Evolutionary conservation across 1,139 yeast genomes (phyloP).

Genomic region (Blastobotrys illinoisensis): DNA sequence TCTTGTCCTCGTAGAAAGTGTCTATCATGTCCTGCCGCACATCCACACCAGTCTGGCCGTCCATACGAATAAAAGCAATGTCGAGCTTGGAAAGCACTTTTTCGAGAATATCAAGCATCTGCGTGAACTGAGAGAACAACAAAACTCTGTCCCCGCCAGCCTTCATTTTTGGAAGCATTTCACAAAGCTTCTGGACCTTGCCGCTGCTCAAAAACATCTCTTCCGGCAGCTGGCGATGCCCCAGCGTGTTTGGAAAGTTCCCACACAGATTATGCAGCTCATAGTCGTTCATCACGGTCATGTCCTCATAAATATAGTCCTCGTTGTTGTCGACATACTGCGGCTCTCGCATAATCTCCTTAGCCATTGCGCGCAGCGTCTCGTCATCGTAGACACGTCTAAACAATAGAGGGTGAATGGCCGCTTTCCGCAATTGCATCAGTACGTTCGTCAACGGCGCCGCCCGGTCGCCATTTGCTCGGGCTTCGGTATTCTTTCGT

Average conservation of each 20-base stretch:
- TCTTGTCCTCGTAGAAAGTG: constrained; percentile 73
- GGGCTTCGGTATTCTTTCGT: constrained; percentile 44
- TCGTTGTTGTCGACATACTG: constrained; percentile 71
- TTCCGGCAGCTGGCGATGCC: constrained; percentile 45
- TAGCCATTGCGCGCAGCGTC: constrained; percentile 60
- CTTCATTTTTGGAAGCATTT: constrained; percentile 56
- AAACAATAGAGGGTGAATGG: constrained; percentile 93
- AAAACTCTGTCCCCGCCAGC: constrained; percentile 67
- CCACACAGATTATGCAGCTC: constrained; percentile 74
- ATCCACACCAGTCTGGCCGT: constrained; percentile 92
- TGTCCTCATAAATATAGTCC: constrained; percentile 77
- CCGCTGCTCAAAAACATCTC: constrained; percentile 72
- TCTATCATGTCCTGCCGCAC: constrained; percentile 90
- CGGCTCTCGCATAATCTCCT: constrained; percentile 72
- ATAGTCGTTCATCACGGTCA: constrained; percentile 93
- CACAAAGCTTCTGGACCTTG: constrained; percentile 54
- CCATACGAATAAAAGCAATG: constrained; percentile 76
- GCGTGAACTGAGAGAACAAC: constrained; percentile 88
- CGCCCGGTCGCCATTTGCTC: constrained; percentile 31
- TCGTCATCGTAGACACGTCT: constrained; percentile 58
- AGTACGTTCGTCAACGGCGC: constrained; percentile 46
- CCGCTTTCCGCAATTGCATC: constrained; percentile 93
- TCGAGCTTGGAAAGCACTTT: constrained; percentile 58
- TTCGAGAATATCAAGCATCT: constrained; percentile 83
- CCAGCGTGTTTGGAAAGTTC: constrained; percentile 62